Evolutionary conservation across 257 asterid species (phyloP), one percentile per base, ranked within the genome.

Genomic region (Nicotiana knightiana): DNA sequence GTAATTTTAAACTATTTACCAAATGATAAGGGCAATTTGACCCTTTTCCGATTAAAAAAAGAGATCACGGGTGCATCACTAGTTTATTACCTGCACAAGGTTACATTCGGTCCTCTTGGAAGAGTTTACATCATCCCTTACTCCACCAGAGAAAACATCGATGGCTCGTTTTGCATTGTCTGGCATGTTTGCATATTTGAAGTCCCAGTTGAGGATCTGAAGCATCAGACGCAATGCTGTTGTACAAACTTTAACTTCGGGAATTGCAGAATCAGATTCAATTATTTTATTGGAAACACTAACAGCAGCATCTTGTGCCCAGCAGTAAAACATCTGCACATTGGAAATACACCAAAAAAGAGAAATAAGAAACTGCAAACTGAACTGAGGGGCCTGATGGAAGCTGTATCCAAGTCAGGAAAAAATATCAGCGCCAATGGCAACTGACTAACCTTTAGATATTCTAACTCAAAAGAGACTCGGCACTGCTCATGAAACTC

Each of bases 171-270:
- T 90, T 32, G 87, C 88, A 82, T 85, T 89, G 79, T 88, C 90
- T 82, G 80, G 84, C 64, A 90, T 55, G 67, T 37, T 83, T 79
- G 67, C 84, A 77, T 88, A 90, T 83, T 83, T 91, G 83, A 96
- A 94, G 83, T 96, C 99, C 99, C 99, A 96, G 79, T 89, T 96
- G 85, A 96, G 88, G 83, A 96, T 89, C 89, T 96, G 99, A 87
- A 92, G 94, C 97, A 96, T 93, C 85, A 96, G 82, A 75, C 91
- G 91, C 79, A 96, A 71, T 55, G 98, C 92, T 65, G 90, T 90
- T 68, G 93, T 85, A 86, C 97, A 96, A 82, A 92, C 94, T 87
- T 90, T 94, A 79, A 83, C 95, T 90, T 94, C 97, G 63, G 97
- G 98, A 81, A 92, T 87, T 82, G 91, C 91, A 12, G 95, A 87